A percentile compares a stretch with the other conserved stretches of the same genome.
Conservation (phyloP, 192 early-diverging fungal genomes). For the Coemansia guatemalensis region DNA sequence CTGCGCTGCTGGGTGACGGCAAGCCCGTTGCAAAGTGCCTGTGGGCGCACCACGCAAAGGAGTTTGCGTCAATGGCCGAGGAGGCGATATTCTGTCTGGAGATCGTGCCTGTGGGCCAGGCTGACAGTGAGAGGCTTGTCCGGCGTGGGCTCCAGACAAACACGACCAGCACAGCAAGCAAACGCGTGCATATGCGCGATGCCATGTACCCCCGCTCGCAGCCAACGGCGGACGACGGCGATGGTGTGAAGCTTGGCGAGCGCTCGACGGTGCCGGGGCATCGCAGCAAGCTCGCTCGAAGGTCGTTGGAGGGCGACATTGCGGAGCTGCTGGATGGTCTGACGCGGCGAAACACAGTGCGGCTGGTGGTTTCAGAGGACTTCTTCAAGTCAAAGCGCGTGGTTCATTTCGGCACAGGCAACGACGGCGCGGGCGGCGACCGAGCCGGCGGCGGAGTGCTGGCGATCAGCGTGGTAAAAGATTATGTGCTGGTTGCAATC, state of each 20-base stretch:
- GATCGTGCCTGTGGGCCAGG: constrained; percentile 25
- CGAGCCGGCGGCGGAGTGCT: constrained; percentile 65
- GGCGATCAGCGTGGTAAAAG: constrained; percentile 68
- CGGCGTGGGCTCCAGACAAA: not conserved
- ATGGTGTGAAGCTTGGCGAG: not conserved
- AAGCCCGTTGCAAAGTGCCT: constrained; percentile 63
- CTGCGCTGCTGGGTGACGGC: constrained; percentile 25
- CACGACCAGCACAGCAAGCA: not conserved
- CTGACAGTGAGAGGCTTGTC: not conserved
- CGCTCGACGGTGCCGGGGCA: not conserved
- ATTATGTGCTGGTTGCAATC: constrained; percentile 71
- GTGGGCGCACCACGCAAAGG: constrained; percentile 65
- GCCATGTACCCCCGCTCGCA: not conserved
- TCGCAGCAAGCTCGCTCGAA: not conserved
- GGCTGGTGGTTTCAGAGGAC: constrained; percentile 72
- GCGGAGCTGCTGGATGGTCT: constrained; percentile 30
- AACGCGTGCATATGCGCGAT: not conserved
- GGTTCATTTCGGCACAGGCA: constrained; percentile 60
- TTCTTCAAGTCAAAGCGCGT: constrained; percentile 63
- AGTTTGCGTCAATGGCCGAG: constrained; percentile 62
- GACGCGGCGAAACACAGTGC: constrained; percentile 18
- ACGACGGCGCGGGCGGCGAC: constrained; percentile 51
- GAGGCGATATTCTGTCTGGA: constrained; percentile 75
- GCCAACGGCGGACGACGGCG: not conserved
- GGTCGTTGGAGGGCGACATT: constrained; percentile 12